A percentile compares a stretch with the other conserved stretches of the same genome.
These are phyloP conservation scores for Maudiozyma bulderi DNA, from an alignment of 805 yeast species.

Conservation along the genomic window DNA sequence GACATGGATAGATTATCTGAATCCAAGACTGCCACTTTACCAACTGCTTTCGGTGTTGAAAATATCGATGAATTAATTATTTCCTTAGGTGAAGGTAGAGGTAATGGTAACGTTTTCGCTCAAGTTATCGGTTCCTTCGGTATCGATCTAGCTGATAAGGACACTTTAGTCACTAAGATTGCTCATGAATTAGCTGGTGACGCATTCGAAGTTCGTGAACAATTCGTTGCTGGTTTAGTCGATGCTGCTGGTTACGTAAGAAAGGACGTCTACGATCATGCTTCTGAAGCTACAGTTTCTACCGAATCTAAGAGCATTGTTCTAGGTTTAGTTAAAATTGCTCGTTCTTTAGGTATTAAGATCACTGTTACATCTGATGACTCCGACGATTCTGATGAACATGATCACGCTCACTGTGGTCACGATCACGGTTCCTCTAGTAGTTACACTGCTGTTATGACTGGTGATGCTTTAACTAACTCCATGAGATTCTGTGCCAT, in stretches of 20 bases:
- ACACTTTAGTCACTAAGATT: constrained; percentile 9
- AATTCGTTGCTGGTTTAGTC: constrained; percentile 35
- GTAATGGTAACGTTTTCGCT: constrained; percentile 12
- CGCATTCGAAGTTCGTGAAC: constrained; percentile 31
- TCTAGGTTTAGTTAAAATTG: constrained; percentile 28
- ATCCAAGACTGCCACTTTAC: not conserved
- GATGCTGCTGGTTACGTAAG: constrained; percentile 30
- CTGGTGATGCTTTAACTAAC: constrained; percentile 21
- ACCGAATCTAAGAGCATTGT: constrained; percentile 20
- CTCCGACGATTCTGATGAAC: constrained; percentile 3
- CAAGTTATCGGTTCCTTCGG: constrained; percentile 9
- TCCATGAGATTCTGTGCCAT: constrained; percentile 24
- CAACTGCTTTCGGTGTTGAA: not conserved
- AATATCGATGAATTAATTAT: not conserved
- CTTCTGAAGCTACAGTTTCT: constrained; percentile 18
- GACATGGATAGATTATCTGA: not conserved
- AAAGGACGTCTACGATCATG: constrained; percentile 3
- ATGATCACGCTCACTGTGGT: not conserved
- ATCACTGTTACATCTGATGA: constrained; percentile 13
- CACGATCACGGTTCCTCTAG: not conserved
- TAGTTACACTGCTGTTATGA: constrained; percentile 13
- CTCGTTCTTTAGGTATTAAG: constrained; percentile 37
- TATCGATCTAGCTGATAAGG: not conserved
- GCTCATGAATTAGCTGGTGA: constrained; percentile 22
- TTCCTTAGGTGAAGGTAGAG: not conserved